Conservation (phyloP, 306 rosid genomes). For the Bauhinia variegata region DNA sequence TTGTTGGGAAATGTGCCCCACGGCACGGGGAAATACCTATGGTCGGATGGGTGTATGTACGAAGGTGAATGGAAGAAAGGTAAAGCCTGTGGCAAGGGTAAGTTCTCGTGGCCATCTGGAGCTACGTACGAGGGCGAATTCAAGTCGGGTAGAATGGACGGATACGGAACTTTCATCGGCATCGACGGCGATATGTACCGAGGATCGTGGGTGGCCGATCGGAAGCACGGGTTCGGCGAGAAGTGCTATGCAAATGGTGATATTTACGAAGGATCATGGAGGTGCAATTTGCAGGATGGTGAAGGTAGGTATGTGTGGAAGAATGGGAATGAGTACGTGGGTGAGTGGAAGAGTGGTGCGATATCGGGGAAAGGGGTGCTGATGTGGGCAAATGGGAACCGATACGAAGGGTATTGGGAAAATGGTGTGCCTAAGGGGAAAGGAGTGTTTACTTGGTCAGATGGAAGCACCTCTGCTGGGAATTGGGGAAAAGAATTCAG, state of each 20-base stretch:
- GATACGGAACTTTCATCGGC: constrained; percentile 47
- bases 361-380: constrained; percentile 51
- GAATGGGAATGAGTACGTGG: constrained; percentile 53
- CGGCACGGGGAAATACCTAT: constrained; percentile 50
- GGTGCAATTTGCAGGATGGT: constrained; percentile 52
- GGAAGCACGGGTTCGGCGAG: constrained; percentile 50
- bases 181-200: constrained; percentile 41
- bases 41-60: constrained; percentile 62
- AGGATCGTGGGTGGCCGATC: constrained; percentile 40
- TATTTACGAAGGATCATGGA: constrained; percentile 52
- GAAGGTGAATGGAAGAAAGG: constrained; percentile 56
- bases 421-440: constrained; percentile 52
- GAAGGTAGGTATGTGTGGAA: constrained; percentile 55
- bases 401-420: constrained; percentile 53
- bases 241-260: constrained; percentile 51
- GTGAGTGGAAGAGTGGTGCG: constrained; percentile 48
- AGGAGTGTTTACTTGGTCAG: constrained; percentile 49
- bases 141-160: constrained; percentile 42
- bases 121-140: constrained; percentile 55
- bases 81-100: constrained; percentile 46
- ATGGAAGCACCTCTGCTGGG: constrained; percentile 35
- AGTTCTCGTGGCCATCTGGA: constrained; percentile 59
- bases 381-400: constrained; percentile 49
- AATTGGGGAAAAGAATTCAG: constrained; percentile 41
- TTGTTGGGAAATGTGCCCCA: constrained; percentile 41